These are phyloP conservation scores for Sugiyamaella paludigena DNA, from an alignment of 1,139 yeast species.

Conservation along the genomic window DNA sequence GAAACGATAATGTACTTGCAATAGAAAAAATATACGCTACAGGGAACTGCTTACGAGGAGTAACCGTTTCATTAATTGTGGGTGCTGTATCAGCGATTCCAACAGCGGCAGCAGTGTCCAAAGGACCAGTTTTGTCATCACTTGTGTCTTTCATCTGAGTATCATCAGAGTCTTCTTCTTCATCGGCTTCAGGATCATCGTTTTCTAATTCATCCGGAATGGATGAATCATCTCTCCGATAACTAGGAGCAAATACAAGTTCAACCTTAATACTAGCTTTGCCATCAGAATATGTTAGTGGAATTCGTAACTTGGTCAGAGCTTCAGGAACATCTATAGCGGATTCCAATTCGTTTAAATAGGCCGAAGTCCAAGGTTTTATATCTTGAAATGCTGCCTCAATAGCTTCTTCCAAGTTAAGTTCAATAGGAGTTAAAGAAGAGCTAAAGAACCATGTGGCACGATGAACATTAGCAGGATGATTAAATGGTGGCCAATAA, in stretches of 20 bases:
- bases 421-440: conserved; percentile 38
- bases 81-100: not conserved
- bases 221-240: conserved; percentile 2
- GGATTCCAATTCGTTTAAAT: conserved; percentile 33
- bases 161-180: conserved; percentile 8
- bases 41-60: conserved; percentile 18
- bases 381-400: conserved; percentile 30
- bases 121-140: not conserved
- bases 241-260: conserved; percentile 34
- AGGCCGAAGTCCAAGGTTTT: conserved; percentile 38
- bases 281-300: conserved; percentile 26
- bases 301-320: conserved; percentile 30
- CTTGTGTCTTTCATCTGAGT: not conserved
- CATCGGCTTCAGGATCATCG: not conserved
- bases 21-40: conserved; percentile 28
- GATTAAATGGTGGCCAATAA: conserved; percentile 38
- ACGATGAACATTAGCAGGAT: conserved; percentile 33
- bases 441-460: conserved; percentile 39
- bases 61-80: not conserved
- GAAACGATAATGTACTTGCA: conserved; percentile 21
- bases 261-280: conserved; percentile 24
- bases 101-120: not conserved
- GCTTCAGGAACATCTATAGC: conserved; percentile 37
- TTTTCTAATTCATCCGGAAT: too few relatives aligned
- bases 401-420: conserved; percentile 34